Evolutionary conservation across 129 eudicot species (phyloP), one percentile per base, ranked within the genome.

Genomic region (Tagetes erecta): DNA sequence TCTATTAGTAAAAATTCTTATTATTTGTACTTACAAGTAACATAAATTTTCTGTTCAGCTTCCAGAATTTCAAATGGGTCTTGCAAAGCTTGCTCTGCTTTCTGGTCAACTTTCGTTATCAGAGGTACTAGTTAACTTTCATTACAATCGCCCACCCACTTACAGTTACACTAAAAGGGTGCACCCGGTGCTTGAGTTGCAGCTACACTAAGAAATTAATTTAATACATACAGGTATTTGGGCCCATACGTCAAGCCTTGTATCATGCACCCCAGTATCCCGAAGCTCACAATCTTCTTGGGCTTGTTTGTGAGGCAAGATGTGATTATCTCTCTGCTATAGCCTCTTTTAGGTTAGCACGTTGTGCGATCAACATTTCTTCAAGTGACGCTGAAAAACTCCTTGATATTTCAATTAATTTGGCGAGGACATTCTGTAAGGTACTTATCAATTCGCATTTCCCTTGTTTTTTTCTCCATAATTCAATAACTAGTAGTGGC

Each of bases 11-110:
- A 2, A 2, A 13, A 31, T 55, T 10, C 3, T 55, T 71, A 31
- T 36, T 64, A 27, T 14, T 64, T 67, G 35, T 41, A 76, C 79
- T 85, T 60, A 77, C 72, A 70, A 20, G 27, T 20, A 20, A 42
- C 69, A 69, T 20, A 20, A 69, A 20, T 20, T 78, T 59, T 62
- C 49, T 64, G 14, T 84, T 68, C 86, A 94, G 98, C 84, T 94
- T 85, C 93, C 98, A 70, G 97, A 88, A 78, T 90, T 88, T 76
- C 98, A 94, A 71, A 86, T 86, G 78, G 98, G 97, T 68, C 97
- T 94, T 77, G 97, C 96, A 60, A 88, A 86, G 76, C 97, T 90
- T 78, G 96, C 98, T 38, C 51, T 86, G 75, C 81, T 68, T 69
- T 90, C 96, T 73, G 85, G 93, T 80, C 83, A 83, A 80, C 82